phyloP scores from a whole-genome alignment of 2,329 filamentous ascomycete species.

The Emmonsiellopsis sp. region DNA sequence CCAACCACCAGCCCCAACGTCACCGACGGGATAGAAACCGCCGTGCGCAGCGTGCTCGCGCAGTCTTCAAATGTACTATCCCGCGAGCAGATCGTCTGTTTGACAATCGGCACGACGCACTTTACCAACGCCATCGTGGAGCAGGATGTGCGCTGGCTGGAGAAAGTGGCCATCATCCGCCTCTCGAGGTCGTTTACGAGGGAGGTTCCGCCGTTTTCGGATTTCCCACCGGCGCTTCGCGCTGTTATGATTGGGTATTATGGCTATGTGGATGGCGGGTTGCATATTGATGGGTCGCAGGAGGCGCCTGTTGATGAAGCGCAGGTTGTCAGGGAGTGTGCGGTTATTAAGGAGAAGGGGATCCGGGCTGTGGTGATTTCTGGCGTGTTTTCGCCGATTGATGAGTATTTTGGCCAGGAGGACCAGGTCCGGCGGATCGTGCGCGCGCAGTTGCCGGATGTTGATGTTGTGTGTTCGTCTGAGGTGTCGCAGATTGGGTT shows the following conservation, averaged over 20 bases:
- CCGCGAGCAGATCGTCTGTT: slow-evolving; percentile 29
- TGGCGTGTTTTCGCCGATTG: slow-evolving; percentile 50
- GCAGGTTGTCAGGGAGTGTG: slow-evolving; percentile 37
- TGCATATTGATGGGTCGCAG: slow-evolving; percentile 36
- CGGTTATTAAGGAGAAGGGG: slow-evolving; percentile 34
- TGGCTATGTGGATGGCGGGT: slow-evolving; percentile 40
- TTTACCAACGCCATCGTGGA: slow-evolving; percentile 45
- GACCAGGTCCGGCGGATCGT: slow-evolving; percentile 41
- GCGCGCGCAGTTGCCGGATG: slow-evolving; percentile 32
- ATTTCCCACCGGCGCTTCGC: slow-evolving; percentile 39
- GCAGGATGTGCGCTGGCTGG: slow-evolving; percentile 39
- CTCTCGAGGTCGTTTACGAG: slow-evolving; percentile 39
- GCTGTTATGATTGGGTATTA: slow-evolving; percentile 39
- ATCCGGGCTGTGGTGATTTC: slow-evolving; percentile 43
- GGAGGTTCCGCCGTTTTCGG: slow-evolving; percentile 42
- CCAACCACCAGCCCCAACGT: slow-evolving; percentile 32
- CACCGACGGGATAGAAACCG: slow-evolving; percentile 31
- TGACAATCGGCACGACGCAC: slow-evolving; percentile 45
- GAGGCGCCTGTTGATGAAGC: slow-evolving; percentile 34
- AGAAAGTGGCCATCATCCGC: slow-evolving; percentile 44
- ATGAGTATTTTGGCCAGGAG: slow-evolving; percentile 45
- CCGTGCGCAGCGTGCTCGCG: slow-evolving; percentile 27
- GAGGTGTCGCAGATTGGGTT: slow-evolving; percentile 42
- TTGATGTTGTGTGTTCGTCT: slow-evolving; percentile 43
- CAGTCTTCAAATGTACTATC: slow-evolving; percentile 19